A percentile compares a stretch with the other conserved stretches of the same genome.
phyloP scores from a whole-genome alignment of 805 yeast species.

The Metschnikowia drakensbergensis region DNA sequence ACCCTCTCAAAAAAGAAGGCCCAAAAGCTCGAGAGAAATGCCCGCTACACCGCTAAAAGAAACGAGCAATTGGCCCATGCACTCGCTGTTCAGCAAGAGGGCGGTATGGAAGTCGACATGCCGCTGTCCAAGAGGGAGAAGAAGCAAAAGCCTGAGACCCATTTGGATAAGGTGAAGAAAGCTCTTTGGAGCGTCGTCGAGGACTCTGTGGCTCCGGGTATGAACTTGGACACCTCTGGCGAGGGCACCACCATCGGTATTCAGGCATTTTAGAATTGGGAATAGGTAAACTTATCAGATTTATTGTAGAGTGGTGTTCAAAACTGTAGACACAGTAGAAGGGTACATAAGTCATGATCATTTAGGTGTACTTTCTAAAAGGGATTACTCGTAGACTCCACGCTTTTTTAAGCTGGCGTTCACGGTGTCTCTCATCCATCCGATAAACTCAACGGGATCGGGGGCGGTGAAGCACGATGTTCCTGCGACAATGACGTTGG shows the following conservation, averaged over 20 bases:
- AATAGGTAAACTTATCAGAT: not conserved
- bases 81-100: constrained; percentile 38
- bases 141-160: constrained; percentile 21
- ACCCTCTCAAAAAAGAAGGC: constrained; percentile 75
- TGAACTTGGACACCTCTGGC: constrained; percentile 45
- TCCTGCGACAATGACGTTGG: constrained; percentile 97
- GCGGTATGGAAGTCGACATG: constrained; percentile 48
- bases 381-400: constrained; percentile 25
- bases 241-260: constrained; percentile 86
- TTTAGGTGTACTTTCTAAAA: not conserved
- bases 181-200: constrained; percentile 73
- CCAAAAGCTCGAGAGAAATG: constrained; percentile 74
- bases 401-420: constrained; percentile 41
- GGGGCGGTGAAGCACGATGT: constrained; percentile 86
- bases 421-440: constrained; percentile 62
- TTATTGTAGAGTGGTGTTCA: not conserved
- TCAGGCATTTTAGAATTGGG: constrained; percentile 45
- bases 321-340: not conserved
- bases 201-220: constrained; percentile 46
- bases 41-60: constrained; percentile 64
- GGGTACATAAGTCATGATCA: not conserved
- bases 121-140: constrained; percentile 15
- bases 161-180: constrained; percentile 50
- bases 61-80: constrained; percentile 45
- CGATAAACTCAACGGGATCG: constrained; percentile 73